Evolutionary conservation across 139 green algal genomes (phyloP).

Genomic region (Chlorella sp.): DNA sequence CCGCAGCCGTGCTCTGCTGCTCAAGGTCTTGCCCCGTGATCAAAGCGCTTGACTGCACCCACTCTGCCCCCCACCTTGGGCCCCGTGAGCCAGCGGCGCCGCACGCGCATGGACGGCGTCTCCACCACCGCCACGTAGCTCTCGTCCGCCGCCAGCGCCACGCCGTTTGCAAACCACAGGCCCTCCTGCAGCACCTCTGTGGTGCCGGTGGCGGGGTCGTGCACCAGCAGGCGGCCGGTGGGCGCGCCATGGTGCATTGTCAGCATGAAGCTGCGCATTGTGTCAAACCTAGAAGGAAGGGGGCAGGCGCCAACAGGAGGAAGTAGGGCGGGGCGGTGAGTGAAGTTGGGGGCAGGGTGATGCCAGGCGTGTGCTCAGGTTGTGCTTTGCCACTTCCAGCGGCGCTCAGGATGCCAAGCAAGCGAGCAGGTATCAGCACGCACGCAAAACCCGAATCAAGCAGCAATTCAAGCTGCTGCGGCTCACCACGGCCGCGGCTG

Average conservation of each 20-base stretch:
- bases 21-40: too few species aligned
- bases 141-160: slow-evolving; percentile 39
- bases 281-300: slow-evolving; percentile 39
- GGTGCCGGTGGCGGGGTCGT: slow-evolving; percentile 18
- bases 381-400: neutral
- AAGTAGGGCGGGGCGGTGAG: neutral
- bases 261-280: slow-evolving; percentile 40
- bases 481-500: slow-evolving; percentile 11
- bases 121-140: slow-evolving; percentile 41
- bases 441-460: too few species aligned
- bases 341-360: neutral
- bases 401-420: too few species aligned
- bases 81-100: slow-evolving; percentile 64
- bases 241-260: slow-evolving; percentile 39
- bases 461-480: too few species aligned
- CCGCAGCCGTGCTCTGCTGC: too few species aligned
- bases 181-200: slow-evolving; percentile 36
- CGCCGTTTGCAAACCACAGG: slow-evolving; percentile 55
- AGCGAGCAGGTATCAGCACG: too few species aligned
- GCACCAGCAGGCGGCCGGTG: slow-evolving; percentile 52
- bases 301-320: neutral
- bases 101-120: slow-evolving; percentile 48
- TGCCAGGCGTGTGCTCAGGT: neutral
- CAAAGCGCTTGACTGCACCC: too few species aligned
- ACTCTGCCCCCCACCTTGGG: slow-evolving; percentile 42